Conservation (phyloP, 2,329 filamentous ascomycete species). For the Lasiodiplodia sp. region DNA sequence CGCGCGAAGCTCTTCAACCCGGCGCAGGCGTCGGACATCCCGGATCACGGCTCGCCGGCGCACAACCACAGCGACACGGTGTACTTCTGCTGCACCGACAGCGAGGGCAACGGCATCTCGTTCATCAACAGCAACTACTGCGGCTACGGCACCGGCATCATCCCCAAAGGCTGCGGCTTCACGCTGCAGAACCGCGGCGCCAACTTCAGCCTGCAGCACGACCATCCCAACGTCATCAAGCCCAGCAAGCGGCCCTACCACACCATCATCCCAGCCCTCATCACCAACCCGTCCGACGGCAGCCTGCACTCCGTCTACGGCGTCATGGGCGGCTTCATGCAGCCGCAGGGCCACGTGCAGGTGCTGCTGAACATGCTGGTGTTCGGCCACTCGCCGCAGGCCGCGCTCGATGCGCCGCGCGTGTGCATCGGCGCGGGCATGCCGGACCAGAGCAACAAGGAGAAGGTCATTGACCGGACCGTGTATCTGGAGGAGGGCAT, state of each 20-base stretch:
- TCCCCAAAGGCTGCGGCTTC: constrained; percentile 87
- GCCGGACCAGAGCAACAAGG: constrained; percentile 56
- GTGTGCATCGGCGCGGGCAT: constrained; percentile 83
- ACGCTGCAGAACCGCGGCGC: constrained; percentile 92
- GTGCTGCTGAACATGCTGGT: constrained; percentile 88
- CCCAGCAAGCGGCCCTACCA: constrained; percentile 92
- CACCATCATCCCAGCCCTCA: constrained; percentile 93
- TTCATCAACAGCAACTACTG: constrained; percentile 97
- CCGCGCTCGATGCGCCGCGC: constrained; percentile 88
- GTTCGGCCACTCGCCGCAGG: constrained; percentile 82
- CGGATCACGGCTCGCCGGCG: constrained; percentile 75
- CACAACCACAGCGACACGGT: constrained; percentile 90
- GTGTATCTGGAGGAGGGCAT: constrained; percentile 89
- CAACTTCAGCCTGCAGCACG: constrained; percentile 73
- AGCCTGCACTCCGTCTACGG: constrained; percentile 86
- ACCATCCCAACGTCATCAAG: constrained; percentile 80
- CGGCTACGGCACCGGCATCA: constrained; percentile 86
- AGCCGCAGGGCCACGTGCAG: constrained; percentile 95
- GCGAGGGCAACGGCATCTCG: constrained; percentile 84
- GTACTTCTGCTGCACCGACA: constrained; percentile 87
- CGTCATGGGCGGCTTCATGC: constrained; percentile 99
- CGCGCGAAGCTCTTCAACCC: constrained; percentile 70
- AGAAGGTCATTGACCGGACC: constrained; percentile 64
- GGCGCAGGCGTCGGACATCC: constrained; percentile 57
- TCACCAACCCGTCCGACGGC: constrained; percentile 77